Conservation (phyloP, 108 stramenopile genomes). For the Fistulifera pelliculosa region DNA sequence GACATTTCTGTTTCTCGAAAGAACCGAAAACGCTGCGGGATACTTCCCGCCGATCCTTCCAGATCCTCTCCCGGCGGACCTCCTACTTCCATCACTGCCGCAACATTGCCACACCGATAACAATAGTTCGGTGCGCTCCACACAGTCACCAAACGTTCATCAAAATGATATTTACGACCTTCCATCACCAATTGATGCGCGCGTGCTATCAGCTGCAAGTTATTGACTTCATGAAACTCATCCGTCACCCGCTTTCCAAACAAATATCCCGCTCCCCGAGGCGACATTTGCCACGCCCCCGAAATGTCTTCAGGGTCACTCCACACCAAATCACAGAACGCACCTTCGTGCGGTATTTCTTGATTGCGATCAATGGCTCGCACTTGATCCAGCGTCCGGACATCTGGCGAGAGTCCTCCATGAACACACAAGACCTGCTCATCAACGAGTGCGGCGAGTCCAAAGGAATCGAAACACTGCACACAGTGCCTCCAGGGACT, state of each 20-base stretch:
- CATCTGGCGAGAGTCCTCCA: slow-evolving; percentile 92
- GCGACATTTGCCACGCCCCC: slow-evolving; percentile 49
- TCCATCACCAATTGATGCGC: slow-evolving; percentile 98
- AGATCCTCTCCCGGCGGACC: slow-evolving; percentile 14
- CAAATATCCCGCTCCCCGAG: slow-evolving; percentile 88
- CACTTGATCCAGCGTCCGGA: slow-evolving; percentile 91
- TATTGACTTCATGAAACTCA: slow-evolving; percentile 89
- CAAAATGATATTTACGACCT: slow-evolving; percentile 82
- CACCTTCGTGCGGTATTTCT: slow-evolving; percentile 99
- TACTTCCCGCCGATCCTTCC: slow-evolving; percentile 36
- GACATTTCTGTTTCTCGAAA: slow-evolving; percentile 76
- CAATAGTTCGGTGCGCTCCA: slow-evolving; percentile 98
- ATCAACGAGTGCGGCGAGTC: slow-evolving; percentile 91
- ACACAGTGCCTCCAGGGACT: slow-evolving; percentile 90
- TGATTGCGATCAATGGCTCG: slow-evolving; percentile 90
- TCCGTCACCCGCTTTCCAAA: slow-evolving; percentile 88
- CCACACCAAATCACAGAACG: slow-evolving; percentile 99
- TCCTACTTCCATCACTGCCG: slow-evolving; percentile 80
- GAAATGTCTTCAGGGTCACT: slow-evolving; percentile 95
- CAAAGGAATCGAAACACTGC: slow-evolving; percentile 94
- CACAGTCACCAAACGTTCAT: slow-evolving; percentile 80
- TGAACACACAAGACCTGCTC: slow-evolving; percentile 91
- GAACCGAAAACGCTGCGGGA: slow-evolving; percentile 73
- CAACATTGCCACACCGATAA: slow-evolving; percentile 97
- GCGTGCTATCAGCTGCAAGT: slow-evolving; percentile 81